Evolutionary conservation across 2,329 filamentous ascomycete genomes (phyloP), one percentile per base, ranked within the genome.

Genomic region (Plenodomus lindquistii): DNA sequence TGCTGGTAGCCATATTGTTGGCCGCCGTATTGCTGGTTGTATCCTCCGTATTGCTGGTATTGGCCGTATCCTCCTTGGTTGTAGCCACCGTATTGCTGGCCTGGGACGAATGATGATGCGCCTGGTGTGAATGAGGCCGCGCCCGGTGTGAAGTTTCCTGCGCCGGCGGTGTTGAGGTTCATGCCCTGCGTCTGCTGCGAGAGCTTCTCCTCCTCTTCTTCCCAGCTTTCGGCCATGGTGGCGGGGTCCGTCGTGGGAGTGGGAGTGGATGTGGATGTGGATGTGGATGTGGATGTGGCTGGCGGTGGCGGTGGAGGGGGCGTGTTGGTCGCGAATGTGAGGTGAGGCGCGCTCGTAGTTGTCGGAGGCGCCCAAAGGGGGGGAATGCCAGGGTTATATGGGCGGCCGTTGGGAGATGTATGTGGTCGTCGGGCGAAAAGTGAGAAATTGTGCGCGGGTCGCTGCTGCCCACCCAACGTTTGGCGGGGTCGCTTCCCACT

Each of bases 131-230:
- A 94, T 17, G 86, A 80, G 50, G 84, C 77, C 48, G 84, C 85
- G 50, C 83, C 85, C 11, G 86, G 85, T 10, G 80, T 81, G 79
- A 91, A 91, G 4, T 17, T 42, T 27, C 50, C 51, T 37, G 60
- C 54, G 45, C 63, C 60, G 8, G 59, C 47, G 50, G 63, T 63
- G 48, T 67, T 63, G 24, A 70, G 59, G 50, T 69, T 70, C 43
- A 71, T 57, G 53, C 62, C 63, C 62, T 66, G 66, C 10, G 64
- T 55, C 79, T 92, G 89, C 65, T 85, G 85, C 54, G 89, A 84
- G 73, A 96, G 84, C 72, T 89, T 75, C 58, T 83, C 87, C 65
- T 92, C 87, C 79, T 96, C 91, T 77, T 97, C 92, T 89, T 94
- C 97, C 55, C 91, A 96, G 74, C 91, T 88, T 74, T 92, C 86